Conservation (phyloP, 129 eudicot genomes). For the Cynara cardunculus region DNA sequence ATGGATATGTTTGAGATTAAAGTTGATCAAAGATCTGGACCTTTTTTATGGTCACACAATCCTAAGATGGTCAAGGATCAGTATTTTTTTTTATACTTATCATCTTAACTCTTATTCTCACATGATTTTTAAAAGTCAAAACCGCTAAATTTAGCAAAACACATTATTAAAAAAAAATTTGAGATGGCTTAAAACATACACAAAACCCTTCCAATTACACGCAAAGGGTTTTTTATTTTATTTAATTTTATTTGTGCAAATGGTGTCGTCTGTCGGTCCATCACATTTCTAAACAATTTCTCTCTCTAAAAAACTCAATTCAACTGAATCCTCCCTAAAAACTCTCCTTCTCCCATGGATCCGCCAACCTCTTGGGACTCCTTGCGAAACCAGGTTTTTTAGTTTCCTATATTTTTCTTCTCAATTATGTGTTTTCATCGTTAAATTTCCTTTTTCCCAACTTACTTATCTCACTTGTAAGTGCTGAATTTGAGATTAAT, state of each 20-base stretch:
- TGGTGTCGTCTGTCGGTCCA: constrained; percentile 38
- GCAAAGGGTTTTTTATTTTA: background rate
- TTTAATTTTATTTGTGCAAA: background rate
- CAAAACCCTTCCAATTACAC: background rate
- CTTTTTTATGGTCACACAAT: too few relatives aligned
- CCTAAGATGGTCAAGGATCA: too few relatives aligned
- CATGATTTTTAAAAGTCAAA: too few relatives aligned
- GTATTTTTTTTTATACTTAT: too few relatives aligned
- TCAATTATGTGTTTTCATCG: constrained; percentile 12
- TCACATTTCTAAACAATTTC: constrained; percentile 12
- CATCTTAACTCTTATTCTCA: too few relatives aligned
- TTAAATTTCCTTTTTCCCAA: background rate
- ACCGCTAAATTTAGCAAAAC: too few relatives aligned
- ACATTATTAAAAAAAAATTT: too few relatives aligned
- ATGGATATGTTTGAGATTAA: too few relatives aligned
- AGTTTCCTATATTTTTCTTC: background rate
- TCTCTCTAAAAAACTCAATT: background rate
- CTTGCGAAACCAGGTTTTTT: constrained; percentile 33
- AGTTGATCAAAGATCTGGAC: too few relatives aligned
- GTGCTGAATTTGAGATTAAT: background rate
- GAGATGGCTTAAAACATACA: background rate
- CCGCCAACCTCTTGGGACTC: constrained; percentile 43
- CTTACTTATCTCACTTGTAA: background rate
- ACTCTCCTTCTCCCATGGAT: constrained; percentile 23
- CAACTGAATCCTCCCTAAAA: background rate